These are phyloP conservation scores for Fusarium sp. DNA, from an alignment of 2,329 filamentous ascomycete genomes.

Conservation along the genomic window DNA sequence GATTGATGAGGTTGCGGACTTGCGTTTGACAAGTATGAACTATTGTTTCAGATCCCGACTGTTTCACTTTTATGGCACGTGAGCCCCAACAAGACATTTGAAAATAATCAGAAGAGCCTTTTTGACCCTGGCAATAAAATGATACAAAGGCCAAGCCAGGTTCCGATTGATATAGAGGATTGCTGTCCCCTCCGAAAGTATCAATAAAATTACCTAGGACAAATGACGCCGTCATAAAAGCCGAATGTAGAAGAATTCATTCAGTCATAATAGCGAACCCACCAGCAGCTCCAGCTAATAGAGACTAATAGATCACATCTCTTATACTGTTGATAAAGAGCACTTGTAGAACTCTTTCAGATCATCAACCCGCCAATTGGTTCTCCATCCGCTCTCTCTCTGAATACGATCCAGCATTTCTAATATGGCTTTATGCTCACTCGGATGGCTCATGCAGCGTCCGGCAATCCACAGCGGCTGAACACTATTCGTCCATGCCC, in stretches of 20 bases:
- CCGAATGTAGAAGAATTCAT: background rate
- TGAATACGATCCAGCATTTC: constrained; percentile 64
- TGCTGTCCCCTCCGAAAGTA: accelerated
- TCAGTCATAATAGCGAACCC: background rate
- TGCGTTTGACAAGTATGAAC: background rate
- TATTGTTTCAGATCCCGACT: constrained; percentile 3
- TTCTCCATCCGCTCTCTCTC: constrained; percentile 65
- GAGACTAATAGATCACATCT: background rate
- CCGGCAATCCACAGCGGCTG: constrained; percentile 68
- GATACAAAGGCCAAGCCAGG: background rate
- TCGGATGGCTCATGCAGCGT: constrained; percentile 62
- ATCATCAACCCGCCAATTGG: constrained; percentile 66
- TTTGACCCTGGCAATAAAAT: background rate
- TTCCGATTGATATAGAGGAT: background rate
- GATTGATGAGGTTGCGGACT: background rate
- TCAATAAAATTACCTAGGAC: too few relatives aligned
- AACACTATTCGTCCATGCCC: constrained; percentile 67
- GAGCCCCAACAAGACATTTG: constrained; percentile 8
- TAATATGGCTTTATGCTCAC: constrained; percentile 59
- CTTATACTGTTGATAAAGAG: constrained; percentile 26
- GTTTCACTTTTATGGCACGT: constrained; percentile 28
- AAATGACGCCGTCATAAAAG: background rate
- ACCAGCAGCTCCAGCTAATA: background rate
- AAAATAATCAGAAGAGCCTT: background rate
- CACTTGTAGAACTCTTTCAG: constrained; percentile 59